Evolutionary conservation across 2,329 filamentous ascomycete species (phyloP).

Genomic region (Beauveria asiatica): DNA sequence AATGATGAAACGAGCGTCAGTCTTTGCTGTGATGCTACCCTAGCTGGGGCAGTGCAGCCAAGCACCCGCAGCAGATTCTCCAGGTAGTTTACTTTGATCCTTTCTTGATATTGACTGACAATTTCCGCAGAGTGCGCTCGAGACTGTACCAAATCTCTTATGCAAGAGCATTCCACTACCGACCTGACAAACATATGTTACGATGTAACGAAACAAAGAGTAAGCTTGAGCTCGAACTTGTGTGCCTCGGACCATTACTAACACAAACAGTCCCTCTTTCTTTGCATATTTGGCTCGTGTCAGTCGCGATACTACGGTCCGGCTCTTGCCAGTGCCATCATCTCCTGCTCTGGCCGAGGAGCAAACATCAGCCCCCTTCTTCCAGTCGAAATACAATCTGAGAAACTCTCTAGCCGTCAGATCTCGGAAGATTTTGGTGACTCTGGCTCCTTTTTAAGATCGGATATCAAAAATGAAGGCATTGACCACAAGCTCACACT

Average conservation of each 20-base stretch:
- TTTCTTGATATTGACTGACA: neutral
- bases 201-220: constrained; percentile 18
- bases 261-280: constrained; percentile 21
- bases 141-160: constrained; percentile 16
- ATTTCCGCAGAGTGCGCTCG: constrained; percentile 13
- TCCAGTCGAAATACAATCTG: constrained; percentile 21
- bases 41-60: constrained; percentile 8
- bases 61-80: constrained; percentile 2
- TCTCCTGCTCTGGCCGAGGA: constrained; percentile 20
- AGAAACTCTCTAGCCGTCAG: constrained; percentile 10
- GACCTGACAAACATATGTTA: constrained; percentile 15
- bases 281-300: constrained; percentile 23
- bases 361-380: constrained; percentile 21
- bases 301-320: constrained; percentile 20
- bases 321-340: constrained; percentile 21
- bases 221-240: constrained; percentile 10
- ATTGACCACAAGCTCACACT: constrained; percentile 17
- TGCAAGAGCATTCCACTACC: constrained; percentile 12
- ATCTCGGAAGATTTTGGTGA: constrained; percentile 4
- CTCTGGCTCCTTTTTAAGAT: neutral
- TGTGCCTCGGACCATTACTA: neutral
- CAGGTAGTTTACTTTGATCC: neutral
- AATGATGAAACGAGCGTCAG: constrained; percentile 7
- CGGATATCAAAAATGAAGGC: constrained; percentile 11
- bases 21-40: constrained; percentile 4